Evolutionary conservation across 192 early-diverging fungal species (phyloP), one percentile per base, ranked within the genome.

Genomic region (Coemansia aciculifera): DNA sequence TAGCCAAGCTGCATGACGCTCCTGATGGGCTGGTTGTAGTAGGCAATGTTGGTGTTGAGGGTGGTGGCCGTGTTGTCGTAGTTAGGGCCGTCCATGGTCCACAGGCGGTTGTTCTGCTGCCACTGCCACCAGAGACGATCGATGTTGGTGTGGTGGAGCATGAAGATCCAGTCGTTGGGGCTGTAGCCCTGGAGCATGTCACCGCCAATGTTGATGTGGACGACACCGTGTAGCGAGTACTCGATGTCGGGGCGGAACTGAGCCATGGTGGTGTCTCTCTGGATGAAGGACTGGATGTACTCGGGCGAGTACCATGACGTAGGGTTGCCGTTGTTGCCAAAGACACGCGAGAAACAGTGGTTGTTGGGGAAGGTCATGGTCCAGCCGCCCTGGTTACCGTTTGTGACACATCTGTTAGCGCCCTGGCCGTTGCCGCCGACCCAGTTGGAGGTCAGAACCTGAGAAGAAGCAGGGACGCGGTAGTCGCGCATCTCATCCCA

Each of bases 401-500:
- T 81, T 46, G 66, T 62, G 0, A 75, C 84, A 56, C 84, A 81
- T 23, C 68, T 19, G 74, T 64, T 65, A 39, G 54, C 3, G 31
- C 79, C 70, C 56, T 65, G 68, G 42, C 82, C 82, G 67, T 85
- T 83, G 49, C 84, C 74, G 43, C 84, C 84, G 32, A 80, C 46
- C 77, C 78, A 85, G 70, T 69, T 74, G 56, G 68, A 39, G 34
- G 77, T 79, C 36, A 79, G 66, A 38, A 72, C 74, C 44, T 64
- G 72, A 40, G 76, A 83, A 19, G 66, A 61, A 10, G 66, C 72
- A 2, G 77, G 77, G 5, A 43, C 44, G 63, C 70, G 78, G 71
- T 73, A 83, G 72, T 85, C 84, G 36, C 75, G 68, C 69, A 78
- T 77, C 65, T 75, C 77, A 54, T 85, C 84, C 84, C 84, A 85